Evolutionary conservation across 2,329 filamentous ascomycete genomes (phyloP).

Genomic region (Lasiodiplodia sp.): DNA sequence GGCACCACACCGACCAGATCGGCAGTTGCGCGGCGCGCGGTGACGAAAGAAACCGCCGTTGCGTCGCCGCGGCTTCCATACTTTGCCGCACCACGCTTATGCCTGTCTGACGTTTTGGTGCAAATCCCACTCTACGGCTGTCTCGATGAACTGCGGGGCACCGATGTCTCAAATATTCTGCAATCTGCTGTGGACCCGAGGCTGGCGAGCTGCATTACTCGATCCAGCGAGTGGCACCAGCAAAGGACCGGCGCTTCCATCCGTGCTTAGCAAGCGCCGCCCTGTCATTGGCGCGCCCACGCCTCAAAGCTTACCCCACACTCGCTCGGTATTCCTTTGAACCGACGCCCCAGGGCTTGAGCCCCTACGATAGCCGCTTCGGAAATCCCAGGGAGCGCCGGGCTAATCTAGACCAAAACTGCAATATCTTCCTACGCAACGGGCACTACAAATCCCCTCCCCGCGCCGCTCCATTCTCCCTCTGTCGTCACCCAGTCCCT

Average conservation of each 20-base stretch:
- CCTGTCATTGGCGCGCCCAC: conserved; percentile 19
- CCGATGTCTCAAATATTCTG: too few relatives aligned
- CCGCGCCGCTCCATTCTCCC: neutral
- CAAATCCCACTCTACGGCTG: too few relatives aligned
- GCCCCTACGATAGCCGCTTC: conserved; percentile 19
- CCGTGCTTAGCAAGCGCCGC: conserved; percentile 28
- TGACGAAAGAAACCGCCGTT: neutral
- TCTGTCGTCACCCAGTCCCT: neutral
- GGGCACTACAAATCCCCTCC: conserved; percentile 1
- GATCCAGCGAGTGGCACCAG: neutral
- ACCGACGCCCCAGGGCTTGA: conserved; percentile 19
- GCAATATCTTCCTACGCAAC: conserved; percentile 19
- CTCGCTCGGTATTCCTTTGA: conserved; percentile 24
- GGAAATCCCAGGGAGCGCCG: conserved; percentile 6
- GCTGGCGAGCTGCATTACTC: conserved; percentile 11
- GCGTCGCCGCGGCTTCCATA: neutral
- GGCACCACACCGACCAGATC: conserved; percentile 2
- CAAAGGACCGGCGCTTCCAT: neutral
- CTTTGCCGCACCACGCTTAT: neutral
- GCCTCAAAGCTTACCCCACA: conserved; percentile 24
- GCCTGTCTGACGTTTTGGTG: too few relatives aligned
- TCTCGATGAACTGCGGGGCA: too few relatives aligned
- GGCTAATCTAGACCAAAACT: conserved; percentile 20
- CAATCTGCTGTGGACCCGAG: conserved; percentile 2
- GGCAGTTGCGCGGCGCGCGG: neutral